phyloP scores from a whole-genome alignment of 768 basidiomycete species.

The Suillus lakei region DNA sequence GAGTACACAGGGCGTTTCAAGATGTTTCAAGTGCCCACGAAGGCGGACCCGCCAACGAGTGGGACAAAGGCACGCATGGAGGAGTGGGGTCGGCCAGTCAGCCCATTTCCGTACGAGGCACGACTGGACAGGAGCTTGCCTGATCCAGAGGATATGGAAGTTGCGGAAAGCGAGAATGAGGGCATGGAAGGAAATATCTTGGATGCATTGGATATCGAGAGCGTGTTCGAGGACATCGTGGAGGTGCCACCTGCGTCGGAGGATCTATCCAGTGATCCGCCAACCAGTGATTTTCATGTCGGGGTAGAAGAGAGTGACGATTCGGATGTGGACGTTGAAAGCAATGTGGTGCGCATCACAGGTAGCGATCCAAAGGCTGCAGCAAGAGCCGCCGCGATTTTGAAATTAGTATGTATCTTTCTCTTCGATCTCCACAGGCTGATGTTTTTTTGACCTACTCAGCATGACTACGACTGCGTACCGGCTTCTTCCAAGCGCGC shows the following conservation, averaged over 20 bases:
- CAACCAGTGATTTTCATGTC: background rate
- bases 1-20: conserved; percentile 74
- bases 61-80: conserved; percentile 53
- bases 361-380: conserved; percentile 87
- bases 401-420: conserved; percentile 71
- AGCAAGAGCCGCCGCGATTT: conserved; percentile 90
- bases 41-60: conserved; percentile 68
- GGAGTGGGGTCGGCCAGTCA: conserved; percentile 72
- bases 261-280: background rate
- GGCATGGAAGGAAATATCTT: conserved; percentile 11
- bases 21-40: conserved; percentile 60
- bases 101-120: conserved; percentile 58
- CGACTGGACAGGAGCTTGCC: conserved; percentile 35
- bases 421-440: background rate
- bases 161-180: conserved; percentile 14
- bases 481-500: conserved; percentile 38
- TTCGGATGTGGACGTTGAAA: conserved; percentile 39
- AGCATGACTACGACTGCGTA: conserved; percentile 90
- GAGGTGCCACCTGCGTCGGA: conserved; percentile 6
- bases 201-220: conserved; percentile 8
- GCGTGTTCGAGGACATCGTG: conserved; percentile 1
- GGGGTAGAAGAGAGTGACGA: conserved; percentile 24
- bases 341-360: conserved; percentile 76
- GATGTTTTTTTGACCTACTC: conserved; percentile 7
- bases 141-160: conserved; percentile 2